phyloP scores from a whole-genome alignment of 176 grass and related monocot species.

The Tillandsia fasciculata region DNA sequence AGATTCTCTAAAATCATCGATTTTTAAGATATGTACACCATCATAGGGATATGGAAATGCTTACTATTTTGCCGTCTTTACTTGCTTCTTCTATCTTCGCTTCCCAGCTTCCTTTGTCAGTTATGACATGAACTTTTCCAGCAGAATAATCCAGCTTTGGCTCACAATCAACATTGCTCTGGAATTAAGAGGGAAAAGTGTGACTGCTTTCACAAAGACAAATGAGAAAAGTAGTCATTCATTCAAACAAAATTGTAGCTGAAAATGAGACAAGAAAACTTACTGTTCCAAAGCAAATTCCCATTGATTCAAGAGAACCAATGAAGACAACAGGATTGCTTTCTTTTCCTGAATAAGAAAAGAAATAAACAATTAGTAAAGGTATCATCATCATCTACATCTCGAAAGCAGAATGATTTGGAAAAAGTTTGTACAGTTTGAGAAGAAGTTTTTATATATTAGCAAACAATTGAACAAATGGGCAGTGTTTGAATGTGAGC shows the following conservation, averaged over 20 bases:
- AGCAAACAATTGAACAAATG: no score
- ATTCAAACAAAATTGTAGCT: neutral
- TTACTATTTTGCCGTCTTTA: slow-evolving; percentile 33
- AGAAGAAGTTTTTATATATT: no score
- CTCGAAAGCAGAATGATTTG: no score
- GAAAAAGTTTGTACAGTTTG: no score
- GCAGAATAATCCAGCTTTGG: slow-evolving; percentile 40
- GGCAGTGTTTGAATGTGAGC: no score
- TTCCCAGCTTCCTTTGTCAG: slow-evolving; percentile 26
- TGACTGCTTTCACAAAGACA: neutral
- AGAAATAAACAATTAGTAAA: neutral
- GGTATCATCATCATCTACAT: no score
- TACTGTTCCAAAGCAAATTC: slow-evolving; percentile 44
- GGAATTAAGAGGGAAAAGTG: slow-evolving; percentile 3
- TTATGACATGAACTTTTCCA: slow-evolving; percentile 34
- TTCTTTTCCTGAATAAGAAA: neutral
- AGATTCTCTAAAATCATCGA: neutral
- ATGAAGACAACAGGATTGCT: neutral
- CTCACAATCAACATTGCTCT: slow-evolving; percentile 34
- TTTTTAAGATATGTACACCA: neutral
- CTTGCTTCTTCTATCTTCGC: slow-evolving; percentile 28
- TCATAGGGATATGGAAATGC: neutral
- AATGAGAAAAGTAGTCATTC: neutral
- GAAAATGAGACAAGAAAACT: slow-evolving; percentile 9
- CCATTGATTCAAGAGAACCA: slow-evolving; percentile 23